phyloP scores from a whole-genome alignment of 139 green algal species.

The Ettlia oleoabundans region DNA sequence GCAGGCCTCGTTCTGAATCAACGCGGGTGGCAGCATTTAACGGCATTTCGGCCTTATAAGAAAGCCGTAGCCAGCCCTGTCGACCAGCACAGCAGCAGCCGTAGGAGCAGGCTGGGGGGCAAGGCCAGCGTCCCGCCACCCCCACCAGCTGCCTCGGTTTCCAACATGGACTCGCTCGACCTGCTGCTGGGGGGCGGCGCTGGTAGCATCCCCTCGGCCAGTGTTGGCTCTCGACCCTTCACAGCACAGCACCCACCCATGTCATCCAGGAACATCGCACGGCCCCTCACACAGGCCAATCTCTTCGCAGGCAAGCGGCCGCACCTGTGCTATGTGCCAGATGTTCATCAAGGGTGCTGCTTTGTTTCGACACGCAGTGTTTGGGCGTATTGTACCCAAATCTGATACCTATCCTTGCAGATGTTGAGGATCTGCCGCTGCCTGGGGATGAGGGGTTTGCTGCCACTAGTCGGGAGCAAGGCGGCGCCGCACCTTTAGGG shows the following conservation, averaged over 20 bases:
- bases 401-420: background rate
- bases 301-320: background rate
- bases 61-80: no score
- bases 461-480: background rate
- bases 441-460: constrained; percentile 3
- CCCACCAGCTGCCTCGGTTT: background rate
- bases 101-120: background rate
- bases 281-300: background rate
- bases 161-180: constrained; percentile 30
- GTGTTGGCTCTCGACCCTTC: background rate
- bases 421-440: constrained; percentile 20
- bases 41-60: no score
- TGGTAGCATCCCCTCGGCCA: background rate
- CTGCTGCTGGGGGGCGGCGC: constrained; percentile 18
- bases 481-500: no score
- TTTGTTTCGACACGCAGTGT: no score
- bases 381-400: no score
- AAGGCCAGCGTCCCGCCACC: no score
- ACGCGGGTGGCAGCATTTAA: no score
- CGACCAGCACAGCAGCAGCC: no score
- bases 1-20: no score
- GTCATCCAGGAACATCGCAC: background rate
- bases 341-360: no score
- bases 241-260: background rate
- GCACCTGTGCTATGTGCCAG: no score